Percentiles rank a stretch among this genome's conserved stretches.
These are phyloP conservation scores for Rhynchosporium graminicola DNA, from an alignment of 2,329 filamentous ascomycete genomes.

Conservation along the genomic window DNA sequence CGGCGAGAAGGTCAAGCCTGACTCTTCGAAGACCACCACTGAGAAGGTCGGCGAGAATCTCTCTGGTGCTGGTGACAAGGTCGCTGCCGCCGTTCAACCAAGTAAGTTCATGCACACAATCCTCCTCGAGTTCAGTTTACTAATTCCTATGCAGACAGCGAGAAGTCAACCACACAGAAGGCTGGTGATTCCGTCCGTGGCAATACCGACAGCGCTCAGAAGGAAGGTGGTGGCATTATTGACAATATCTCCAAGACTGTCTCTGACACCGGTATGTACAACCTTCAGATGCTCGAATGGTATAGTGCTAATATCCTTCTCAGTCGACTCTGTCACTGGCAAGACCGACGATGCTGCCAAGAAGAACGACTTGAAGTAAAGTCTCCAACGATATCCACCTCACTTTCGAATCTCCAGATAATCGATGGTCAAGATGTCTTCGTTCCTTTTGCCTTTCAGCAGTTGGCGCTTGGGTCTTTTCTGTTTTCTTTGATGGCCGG, in stretches of 20 bases:
- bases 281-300: background rate
- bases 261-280: conserved; percentile 33
- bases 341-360: conserved; percentile 21
- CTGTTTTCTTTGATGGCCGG: background rate
- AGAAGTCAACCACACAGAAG: conserved; percentile 51
- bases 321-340: conserved; percentile 25
- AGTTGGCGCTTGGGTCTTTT: background rate
- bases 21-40: conserved; percentile 53
- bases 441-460: no score
- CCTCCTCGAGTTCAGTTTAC: background rate
- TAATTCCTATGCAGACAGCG: conserved; percentile 28
- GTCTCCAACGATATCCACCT: conserved; percentile 17
- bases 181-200: conserved; percentile 46
- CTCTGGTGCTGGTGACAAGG: conserved; percentile 49
- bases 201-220: conserved; percentile 44
- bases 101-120: conserved; percentile 39
- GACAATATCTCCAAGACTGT: conserved; percentile 45
- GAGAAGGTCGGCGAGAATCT: conserved; percentile 43
- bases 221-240: conserved; percentile 44
- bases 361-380: conserved; percentile 18
- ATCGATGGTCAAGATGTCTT: conserved; percentile 7
- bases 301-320: background rate
- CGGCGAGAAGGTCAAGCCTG: conserved; percentile 52
- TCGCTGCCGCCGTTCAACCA: conserved; percentile 50
- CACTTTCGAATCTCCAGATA: conserved; percentile 18